phyloP scores from a whole-genome alignment of 768 basidiomycete species.

The Rhizopogon sp. region DNA sequence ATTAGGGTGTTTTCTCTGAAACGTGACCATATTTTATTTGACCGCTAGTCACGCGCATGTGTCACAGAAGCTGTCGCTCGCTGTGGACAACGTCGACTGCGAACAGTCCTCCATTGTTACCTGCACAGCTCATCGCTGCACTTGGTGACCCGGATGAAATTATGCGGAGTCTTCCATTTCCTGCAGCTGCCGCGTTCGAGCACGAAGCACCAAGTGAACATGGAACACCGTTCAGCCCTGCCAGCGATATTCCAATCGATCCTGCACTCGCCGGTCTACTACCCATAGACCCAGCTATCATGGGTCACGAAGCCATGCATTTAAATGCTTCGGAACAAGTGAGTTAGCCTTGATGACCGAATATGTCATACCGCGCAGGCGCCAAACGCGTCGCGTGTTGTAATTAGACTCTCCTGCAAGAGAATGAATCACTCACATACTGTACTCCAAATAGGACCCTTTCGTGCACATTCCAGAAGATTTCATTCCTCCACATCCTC shows the following conservation, averaged over 20 bases:
- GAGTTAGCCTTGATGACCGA: constrained; percentile 24
- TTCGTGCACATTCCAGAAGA: constrained; percentile 27
- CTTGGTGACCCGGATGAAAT: constrained; percentile 7
- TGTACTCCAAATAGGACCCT: constrained; percentile 19
- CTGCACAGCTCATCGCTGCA: constrained; percentile 12
- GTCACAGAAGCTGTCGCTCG: constrained; percentile 27
- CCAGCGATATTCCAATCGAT: constrained; percentile 76
- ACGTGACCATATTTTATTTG: constrained; percentile 22
- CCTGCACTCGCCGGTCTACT: constrained; percentile 53
- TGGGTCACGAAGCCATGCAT: constrained; percentile 21
- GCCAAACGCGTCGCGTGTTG: constrained; percentile 71
- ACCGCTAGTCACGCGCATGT: constrained; percentile 25
- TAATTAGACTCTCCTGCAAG: constrained; percentile 24
- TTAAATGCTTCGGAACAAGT: constrained; percentile 28
- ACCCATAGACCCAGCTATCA: constrained; percentile 50
- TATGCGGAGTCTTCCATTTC: constrained; percentile 63
- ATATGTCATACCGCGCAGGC: constrained; percentile 14
- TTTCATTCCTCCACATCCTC: constrained; percentile 8
- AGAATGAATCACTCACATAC: constrained; percentile 1
- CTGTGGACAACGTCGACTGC: constrained; percentile 34
- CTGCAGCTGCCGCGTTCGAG: constrained; percentile 35
- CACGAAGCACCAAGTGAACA: constrained; percentile 56
- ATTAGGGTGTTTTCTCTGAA: constrained; percentile 11
- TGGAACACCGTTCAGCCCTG: constrained; percentile 52
- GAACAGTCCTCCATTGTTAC: constrained; percentile 11